Evolutionary conservation across 768 basidiomycete genomes (phyloP), one percentile per base, ranked within the genome.

Genomic region (Strobilomyces confusus): DNA sequence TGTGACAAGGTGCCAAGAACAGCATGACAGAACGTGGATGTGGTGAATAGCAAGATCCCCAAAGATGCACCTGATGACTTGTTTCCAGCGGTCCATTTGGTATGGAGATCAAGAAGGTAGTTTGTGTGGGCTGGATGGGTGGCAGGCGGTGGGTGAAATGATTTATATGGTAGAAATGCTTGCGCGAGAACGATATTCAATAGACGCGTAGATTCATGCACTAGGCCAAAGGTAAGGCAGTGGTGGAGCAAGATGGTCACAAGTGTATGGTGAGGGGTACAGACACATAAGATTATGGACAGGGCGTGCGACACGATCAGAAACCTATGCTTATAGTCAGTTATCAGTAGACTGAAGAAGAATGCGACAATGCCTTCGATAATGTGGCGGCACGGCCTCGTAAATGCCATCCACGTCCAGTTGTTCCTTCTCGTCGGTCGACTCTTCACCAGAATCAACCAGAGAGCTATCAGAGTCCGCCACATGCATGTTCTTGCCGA

Each of bases 261-360:
- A 13, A 86, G 72, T 7, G 80, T 78, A 29, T 77, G 75, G 55
- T 81, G 72, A 44, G 69, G 74, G 5, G 75, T 69, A 52, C 77
- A 81, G 4, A 68, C 65, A 22, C 68, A 67, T 37, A 84, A 63
- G 14, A 81, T 71, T 26, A 82, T 62, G 22, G 71, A 72, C 8
- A 84, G 63, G 9, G 82, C 78, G 61, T 86, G 81, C 0, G 81
- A 75, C 5, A 80, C 60, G 19, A 84, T 58, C 19, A 78, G 70
- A 61, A 70, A 77, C 44, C 82, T 84, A 38, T 12, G 19, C 8
- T 32, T 32, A 22, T 23, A 45, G 47, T 64, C 44, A 57, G 38
- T 44, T 44, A 41, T 19, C 38, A 44, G 37, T 22, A 22, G n/a
- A 53, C 69, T 52, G 2, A 11, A 11, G 22, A 25, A 46, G 9